Evolutionary conservation across 106 monocot genomes (phyloP), one percentile per base, ranked within the genome.

Genomic region (Dendrobium catenatum): DNA sequence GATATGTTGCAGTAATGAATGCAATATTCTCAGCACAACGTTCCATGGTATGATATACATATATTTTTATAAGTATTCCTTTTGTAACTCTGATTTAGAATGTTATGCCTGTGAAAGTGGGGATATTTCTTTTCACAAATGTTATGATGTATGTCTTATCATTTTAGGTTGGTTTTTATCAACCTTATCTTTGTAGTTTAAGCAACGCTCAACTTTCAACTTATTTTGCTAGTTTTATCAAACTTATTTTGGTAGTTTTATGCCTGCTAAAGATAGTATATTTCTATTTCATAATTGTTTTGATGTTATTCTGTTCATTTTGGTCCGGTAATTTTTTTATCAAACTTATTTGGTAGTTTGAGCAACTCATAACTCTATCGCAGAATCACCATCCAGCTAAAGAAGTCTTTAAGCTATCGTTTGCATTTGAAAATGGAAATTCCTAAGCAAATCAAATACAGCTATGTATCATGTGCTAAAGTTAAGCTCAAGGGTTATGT

Each of bases 1-100:
- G 98, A 91, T 98, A 99, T 82, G 95, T 99, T 72, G 95, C 99
- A 70, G 93, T 99, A 31, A 99, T 99, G 99, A 99, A 99, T 90
- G 89, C 99, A 66, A 95, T 99, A 87, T 99, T 99, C 80, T 99
- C 99, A 81, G 99, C 99, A 2, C 99, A 99, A 76, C 89, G 89
- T 47, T 95, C 93, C 67, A 89, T 88, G 93, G 99, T 98, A 95
- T 55, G 17, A 3, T 20, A 9, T 74, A 20, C 20, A 42, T 44
- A n/a, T 44, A 20, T 43, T 74, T 74, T 74, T n/a, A n/a, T 44
- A 20, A 2, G 16, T 44, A 43, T 43, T 74, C 20, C 19, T 74
- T 17, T 74, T 74, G 44, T 74, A 44, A 31, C 70, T 29, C 33
- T 70, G 70, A 15, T 29, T 29, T 70, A 31, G 70, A 33, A 33